Evolutionary conservation across 1,284 basidiomycete genomes (phyloP).

Genomic region (Austroboletus novae-zelandiae): DNA sequence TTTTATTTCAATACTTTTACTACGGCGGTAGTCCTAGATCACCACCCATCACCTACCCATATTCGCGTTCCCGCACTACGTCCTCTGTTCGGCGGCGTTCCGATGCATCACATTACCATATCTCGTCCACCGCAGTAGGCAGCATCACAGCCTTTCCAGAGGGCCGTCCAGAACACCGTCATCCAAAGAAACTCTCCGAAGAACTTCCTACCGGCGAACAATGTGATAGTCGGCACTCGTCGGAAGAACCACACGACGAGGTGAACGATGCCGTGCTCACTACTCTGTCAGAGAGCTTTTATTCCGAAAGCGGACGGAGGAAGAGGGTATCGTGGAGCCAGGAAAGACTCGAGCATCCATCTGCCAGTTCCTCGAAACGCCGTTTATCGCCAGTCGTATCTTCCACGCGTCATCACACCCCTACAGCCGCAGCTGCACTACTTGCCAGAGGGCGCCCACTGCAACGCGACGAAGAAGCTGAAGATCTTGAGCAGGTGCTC

Average conservation of each 20-base stretch:
- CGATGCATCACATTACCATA: conserved; percentile 60
- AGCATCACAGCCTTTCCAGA: conserved; percentile 66
- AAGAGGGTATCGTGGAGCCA: conserved; percentile 68
- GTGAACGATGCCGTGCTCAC: conserved; percentile 50
- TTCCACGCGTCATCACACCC: conserved; percentile 32
- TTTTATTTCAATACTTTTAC: conserved; percentile 79
- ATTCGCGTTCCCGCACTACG: conserved; percentile 42
- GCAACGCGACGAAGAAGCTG: conserved; percentile 37
- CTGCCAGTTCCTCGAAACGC: conserved; percentile 39
- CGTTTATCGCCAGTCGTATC: conserved; percentile 28
- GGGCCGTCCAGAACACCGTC: conserved; percentile 28
- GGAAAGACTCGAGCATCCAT: conserved; percentile 47
- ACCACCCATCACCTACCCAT: conserved; percentile 36
- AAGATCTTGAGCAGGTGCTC: conserved; percentile 27
- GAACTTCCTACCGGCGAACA: conserved; percentile 25
- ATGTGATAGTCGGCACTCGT: conserved; percentile 5
- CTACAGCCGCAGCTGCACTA: conserved; percentile 19
- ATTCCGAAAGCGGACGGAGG: conserved; percentile 60
- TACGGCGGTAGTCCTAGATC: conserved; percentile 46
- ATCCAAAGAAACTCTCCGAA: conserved; percentile 13
- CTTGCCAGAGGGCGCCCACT: conserved; percentile 45
- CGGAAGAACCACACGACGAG: conserved; percentile 46
- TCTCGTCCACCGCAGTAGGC: conserved; percentile 62
- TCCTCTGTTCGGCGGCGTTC: conserved; percentile 46
- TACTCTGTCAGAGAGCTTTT: conserved; percentile 64